Conservation (phyloP, 768 basidiomycete genomes). For the Cystoderma amianthinum region DNA sequence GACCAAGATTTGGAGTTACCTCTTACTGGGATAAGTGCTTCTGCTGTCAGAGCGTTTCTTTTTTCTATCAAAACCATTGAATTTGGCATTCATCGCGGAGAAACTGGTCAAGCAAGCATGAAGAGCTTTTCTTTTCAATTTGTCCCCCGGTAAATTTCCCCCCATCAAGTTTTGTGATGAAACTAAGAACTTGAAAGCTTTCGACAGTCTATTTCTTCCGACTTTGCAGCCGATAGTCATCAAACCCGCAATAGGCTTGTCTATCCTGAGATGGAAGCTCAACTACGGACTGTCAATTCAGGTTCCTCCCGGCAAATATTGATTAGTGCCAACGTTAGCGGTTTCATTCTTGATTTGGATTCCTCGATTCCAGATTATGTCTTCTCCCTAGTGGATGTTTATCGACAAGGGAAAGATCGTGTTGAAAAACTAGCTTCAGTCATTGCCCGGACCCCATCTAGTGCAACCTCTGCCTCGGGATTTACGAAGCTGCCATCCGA, state of each 20-base stretch:
- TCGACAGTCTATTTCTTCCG: conserved; percentile 59
- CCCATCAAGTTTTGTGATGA: conserved; percentile 7
- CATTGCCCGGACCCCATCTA: conserved; percentile 36
- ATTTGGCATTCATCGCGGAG: conserved; percentile 69
- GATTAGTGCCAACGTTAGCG: conserved; percentile 67
- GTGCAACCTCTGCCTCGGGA: conserved; percentile 11
- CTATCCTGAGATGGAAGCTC: conserved; percentile 78
- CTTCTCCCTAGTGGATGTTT: conserved; percentile 81
- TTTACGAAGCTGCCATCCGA: conserved; percentile 11
- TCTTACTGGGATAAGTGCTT: conserved; percentile 28
- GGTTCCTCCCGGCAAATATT: conserved; percentile 45
- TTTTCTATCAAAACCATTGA: conserved; percentile 73
- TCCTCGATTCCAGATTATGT: conserved; percentile 72
- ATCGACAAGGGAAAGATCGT: conserved; percentile 73
- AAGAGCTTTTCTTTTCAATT: conserved; percentile 81
- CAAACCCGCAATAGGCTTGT: conserved; percentile 62
- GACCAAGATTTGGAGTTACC: conserved; percentile 51
- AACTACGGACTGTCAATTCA: conserved; percentile 51
- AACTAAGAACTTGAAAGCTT: conserved; percentile 41
- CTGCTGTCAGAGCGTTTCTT: conserved; percentile 71
- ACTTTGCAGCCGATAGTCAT: conserved; percentile 70
- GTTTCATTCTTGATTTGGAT: conserved; percentile 82
- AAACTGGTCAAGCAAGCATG: conserved; percentile 73
- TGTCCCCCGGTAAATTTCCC: conserved; percentile 51
- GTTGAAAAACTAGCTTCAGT: conserved; percentile 60